Evolutionary conservation across 305 asterid species (phyloP), one percentile per base, ranked within the genome.

Genomic region (Plantago rigida): DNA sequence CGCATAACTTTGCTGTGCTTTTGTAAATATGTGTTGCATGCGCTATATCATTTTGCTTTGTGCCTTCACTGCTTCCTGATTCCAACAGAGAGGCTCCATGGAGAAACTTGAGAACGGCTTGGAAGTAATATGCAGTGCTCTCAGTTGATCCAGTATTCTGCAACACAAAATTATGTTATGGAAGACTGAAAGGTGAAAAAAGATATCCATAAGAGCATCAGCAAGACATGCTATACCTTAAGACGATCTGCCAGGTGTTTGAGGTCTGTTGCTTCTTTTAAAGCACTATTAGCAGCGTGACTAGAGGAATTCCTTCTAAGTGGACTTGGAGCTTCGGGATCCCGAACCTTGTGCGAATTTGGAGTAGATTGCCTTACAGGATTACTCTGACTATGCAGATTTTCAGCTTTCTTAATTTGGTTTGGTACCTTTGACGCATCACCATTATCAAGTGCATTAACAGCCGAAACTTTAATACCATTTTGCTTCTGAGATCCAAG

Each of bases 1-100:
- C 94, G 95, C 94, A 94, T 56, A 94, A 86, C 70, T 87, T 89
- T 56, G 99, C 99, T n/a, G 99, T 89, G 87, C 87, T 85, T 70
- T 96, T 82, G 69, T 94, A 89, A 57, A 87, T 81, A 53, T 85
- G 88, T 76, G 78, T 66, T 57, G 96, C 79, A 75, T 80, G 89
- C 78, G 78, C 74, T 77, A 81, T 68, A 51, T 93, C 97, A 51
- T 71, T 82, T 55, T 84, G 88, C 77, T 85, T 87, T 34, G 81
- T 61, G 65, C 74, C 82, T 63, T 89, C 97, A 59, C 78, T 78
- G 71, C 72, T 83, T 75, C 85, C 81, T 17, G 87, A 75, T 74
- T 94, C 99, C 70, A 87, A 68, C 73, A 94, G 75, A 67, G 95
- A 90, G 51, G 99, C 97, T 71, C 95, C 99, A 51, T 86, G 84